Evolutionary conservation across 139 green algal species (phyloP), one percentile per base, ranked within the genome.

Genomic region (Micractinium sp.): DNA sequence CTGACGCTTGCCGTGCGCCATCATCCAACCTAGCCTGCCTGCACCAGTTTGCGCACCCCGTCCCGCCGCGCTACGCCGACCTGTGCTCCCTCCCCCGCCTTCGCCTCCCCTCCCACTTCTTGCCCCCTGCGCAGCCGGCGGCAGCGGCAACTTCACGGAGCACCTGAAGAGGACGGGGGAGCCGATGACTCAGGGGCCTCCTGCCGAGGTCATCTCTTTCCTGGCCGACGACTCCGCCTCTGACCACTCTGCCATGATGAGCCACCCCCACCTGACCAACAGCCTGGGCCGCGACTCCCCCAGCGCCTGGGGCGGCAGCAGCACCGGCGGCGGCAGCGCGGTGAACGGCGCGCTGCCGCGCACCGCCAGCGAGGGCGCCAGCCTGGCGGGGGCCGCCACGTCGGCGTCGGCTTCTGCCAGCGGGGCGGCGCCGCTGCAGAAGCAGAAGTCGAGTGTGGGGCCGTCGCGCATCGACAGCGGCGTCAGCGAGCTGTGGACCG

Each of bases 401-500:
- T 56, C 47, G 9, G 47, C 7, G 7, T 56, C 47, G 47, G 73
- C 39, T 27, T 5, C 78, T 9, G 19, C 78, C 13, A 12, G 19
- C 23, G 36, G 20, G 38, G 22, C 74, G 74, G 33, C 33, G 35
- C n/a, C 74, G 74, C 74, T 80, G 74, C 33, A 41, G 33, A 80
- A 80, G 74, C 74, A 81, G 85, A 73, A 69, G 71, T 36, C 31
- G 25, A 71, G 36, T 13, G 9, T 71, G 87, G 39, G 35, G 83
- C 9, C 69, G 25, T 74, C 61, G 63, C 86, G 63, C 61, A 69
- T 69, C 18, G 80, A 60, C 82, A 41, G 47, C 56, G 74, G 92
- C 67, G 89, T 90, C 23, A 88, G 90, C 39, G 85, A 91, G 76
- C 81, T 86, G 33, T 93, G 91, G 91, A 74, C 71, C 85, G 88